phyloP scores from a whole-genome alignment of 176 grass and related monocot genomes.

The Carex myosuroides region DNA sequence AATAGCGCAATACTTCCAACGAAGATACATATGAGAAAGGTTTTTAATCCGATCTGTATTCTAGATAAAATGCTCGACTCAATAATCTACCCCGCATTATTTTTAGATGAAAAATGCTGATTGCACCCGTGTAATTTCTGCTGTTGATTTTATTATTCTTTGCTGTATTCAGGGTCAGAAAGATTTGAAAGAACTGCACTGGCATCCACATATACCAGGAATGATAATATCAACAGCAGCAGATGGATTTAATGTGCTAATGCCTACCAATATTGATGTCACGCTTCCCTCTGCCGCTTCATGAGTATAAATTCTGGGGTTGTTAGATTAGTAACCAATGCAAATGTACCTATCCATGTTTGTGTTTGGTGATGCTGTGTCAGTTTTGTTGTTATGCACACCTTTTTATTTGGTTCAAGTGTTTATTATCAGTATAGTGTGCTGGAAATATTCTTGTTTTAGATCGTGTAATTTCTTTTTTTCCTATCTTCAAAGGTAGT shows the following conservation, averaged over 20 bases:
- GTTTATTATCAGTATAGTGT: not conserved
- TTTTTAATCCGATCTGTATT: not conserved
- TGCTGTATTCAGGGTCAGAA: slow-evolving; percentile 61
- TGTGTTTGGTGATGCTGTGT: not conserved
- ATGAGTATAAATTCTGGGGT: not conserved
- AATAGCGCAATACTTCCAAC: not conserved
- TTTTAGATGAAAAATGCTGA: not conserved
- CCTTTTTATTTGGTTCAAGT: not conserved
- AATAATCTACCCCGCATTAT: not conserved
- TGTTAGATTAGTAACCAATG: not conserved
- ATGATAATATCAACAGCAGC: slow-evolving; percentile 75
- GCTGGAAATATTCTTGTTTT: not conserved
- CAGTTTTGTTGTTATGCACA: not conserved
- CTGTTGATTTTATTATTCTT: slow-evolving; percentile 17
- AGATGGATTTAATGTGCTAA: slow-evolving; percentile 74
- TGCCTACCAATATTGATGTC: slow-evolving; percentile 73
- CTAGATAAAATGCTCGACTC: not conserved
- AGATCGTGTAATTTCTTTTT: not conserved
- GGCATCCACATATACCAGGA: slow-evolving; percentile 74
- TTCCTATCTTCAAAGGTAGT: not conserved
- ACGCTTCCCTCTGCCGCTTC: slow-evolving; percentile 41
- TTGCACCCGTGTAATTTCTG: not conserved
- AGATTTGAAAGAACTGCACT: slow-evolving; percentile 94
- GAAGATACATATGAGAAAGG: not conserved
- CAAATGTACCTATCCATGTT: not conserved